Base-by-base conservation (phyloP, 768 basidiomycete genomes). In the Strobilomyces dryophilus region DNA sequence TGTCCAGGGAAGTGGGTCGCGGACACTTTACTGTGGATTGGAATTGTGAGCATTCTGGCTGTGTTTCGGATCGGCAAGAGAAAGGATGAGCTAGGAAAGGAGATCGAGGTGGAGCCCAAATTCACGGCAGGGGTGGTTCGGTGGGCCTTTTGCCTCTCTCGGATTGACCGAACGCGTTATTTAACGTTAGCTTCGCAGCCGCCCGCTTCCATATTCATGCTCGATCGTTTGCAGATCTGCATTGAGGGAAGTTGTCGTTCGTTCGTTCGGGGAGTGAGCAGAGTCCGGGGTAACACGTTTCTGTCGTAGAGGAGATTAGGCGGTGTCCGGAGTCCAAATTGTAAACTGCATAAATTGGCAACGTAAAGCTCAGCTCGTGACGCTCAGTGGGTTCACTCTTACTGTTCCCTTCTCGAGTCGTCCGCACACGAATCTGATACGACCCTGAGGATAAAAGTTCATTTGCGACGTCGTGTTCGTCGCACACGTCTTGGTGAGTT, bases 91-190 rank as follows among this genome's bases (percentile, higher is more conserved):
- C 32, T n/a, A 26, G 68, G 69, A 21, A 55, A 32, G n/a, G 65
- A 49, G 29, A 32, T 69, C 15, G 63, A 60, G 36, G 58, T 64
- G 0, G 65, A 60, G 43, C 64, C 66, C 52, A 56, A 65, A 17
- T 71, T 70, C 56, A 67, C 61, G 10, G 50, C 62, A 39, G 68
- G 68, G n/a, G 62, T 72, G 34, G 56, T 71, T 55, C 64, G 62
- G 68, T 70, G 14, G n/a, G 69, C 57, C 37, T 17, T 36, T 6
- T 17, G 50, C 47, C 57, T 44, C 54, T 50, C 31, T 26, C 32
- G 18, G 27, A 51, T 52, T 40, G 49, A 18, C 45, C 35, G 48
- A 45, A 48, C 27, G 54, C 29, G 48, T 40, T 24, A 24, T 24
- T 24, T 65, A 45, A 66, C 54, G 50, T 51, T 44, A 39, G 47